These are phyloP conservation scores for Xerocomus potaroensis DNA, from an alignment of 768 basidiomycete species.

Conservation along the genomic window DNA sequence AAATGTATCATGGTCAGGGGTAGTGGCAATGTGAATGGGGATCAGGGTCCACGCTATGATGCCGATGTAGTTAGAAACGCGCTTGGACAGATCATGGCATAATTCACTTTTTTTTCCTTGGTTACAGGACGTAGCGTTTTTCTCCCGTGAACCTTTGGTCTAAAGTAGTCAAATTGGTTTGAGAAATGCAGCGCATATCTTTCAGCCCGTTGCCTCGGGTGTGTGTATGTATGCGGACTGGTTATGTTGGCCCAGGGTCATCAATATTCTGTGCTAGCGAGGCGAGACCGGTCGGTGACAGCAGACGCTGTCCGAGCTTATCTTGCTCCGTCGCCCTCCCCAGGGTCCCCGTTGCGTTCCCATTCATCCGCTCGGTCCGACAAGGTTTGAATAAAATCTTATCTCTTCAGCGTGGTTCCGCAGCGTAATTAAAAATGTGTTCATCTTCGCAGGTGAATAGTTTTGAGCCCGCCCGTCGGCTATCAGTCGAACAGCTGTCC, in stretches of 20 bases:
- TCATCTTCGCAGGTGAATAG: no score
- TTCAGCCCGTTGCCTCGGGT: no score
- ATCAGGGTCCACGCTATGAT: conserved; percentile 39
- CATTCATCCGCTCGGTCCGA: not conserved
- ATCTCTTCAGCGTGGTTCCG: no score
- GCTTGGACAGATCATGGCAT: conserved; percentile 32
- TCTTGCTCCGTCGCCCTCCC: not conserved
- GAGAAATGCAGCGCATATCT: no score
- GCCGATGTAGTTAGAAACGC: conserved; percentile 42
- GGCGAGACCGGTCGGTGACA: not conserved
- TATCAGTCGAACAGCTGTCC: no score
- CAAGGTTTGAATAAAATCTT: not conserved
- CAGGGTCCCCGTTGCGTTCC: not conserved
- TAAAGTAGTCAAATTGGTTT: no score
- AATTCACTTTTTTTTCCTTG: not conserved
- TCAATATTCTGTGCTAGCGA: not conserved
- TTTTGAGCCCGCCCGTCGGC: no score
- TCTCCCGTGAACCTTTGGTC: conserved; percentile 3
- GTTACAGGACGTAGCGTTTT: not conserved
- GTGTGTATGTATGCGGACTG: no score
- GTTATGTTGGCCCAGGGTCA: not conserved
- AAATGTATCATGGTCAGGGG: conserved; percentile 49
- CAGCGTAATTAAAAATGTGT: no score
- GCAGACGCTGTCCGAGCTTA: not conserved
- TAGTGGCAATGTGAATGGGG: conserved; percentile 11